phyloP scores from a whole-genome alignment of 345 rosid genomes.

The Noccaea caerulescens region DNA sequence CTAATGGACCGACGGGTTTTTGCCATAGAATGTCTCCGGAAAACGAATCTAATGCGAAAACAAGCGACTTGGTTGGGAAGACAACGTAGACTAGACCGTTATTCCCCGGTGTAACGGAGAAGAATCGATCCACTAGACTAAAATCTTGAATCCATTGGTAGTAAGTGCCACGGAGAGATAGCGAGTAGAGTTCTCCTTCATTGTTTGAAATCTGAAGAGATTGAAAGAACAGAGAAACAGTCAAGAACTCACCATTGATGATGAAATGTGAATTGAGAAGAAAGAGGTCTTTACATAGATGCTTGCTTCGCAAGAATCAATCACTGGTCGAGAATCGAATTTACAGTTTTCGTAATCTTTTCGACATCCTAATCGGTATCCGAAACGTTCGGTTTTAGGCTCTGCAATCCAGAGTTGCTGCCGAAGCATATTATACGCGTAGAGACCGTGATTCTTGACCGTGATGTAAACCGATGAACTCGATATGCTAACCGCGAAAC shows the following conservation, averaged over 20 bases:
- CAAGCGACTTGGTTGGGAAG: constrained; percentile 54
- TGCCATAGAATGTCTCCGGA: constrained; percentile 76
- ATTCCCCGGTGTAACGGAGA: constrained; percentile 72
- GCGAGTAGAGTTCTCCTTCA: constrained; percentile 77
- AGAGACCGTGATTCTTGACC: constrained; percentile 63
- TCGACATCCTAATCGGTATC: constrained; percentile 72
- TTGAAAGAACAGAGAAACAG: constrained; percentile 2
- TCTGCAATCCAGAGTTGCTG: constrained; percentile 81
- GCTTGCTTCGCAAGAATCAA: constrained; percentile 77
- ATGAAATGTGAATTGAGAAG: not conserved
- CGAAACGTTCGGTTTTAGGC: constrained; percentile 58
- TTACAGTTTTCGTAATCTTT: constrained; percentile 59
- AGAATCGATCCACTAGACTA: constrained; percentile 58
- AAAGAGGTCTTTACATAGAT: constrained; percentile 57
- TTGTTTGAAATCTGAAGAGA: constrained; percentile 69
- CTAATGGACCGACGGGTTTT: constrained; percentile 64
- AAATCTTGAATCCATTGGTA: constrained; percentile 83
- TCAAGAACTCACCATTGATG: not conserved
- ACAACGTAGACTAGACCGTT: constrained; percentile 70
- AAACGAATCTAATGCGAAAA: constrained; percentile 68
- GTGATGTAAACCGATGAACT: constrained; percentile 66
- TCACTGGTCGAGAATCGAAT: constrained; percentile 66
- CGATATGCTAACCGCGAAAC: constrained; percentile 66
- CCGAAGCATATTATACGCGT: constrained; percentile 47
- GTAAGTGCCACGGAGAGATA: constrained; percentile 63